phyloP scores from a whole-genome alignment of 176 grass and related monocot species.

The Aegilops umbellulata region DNA sequence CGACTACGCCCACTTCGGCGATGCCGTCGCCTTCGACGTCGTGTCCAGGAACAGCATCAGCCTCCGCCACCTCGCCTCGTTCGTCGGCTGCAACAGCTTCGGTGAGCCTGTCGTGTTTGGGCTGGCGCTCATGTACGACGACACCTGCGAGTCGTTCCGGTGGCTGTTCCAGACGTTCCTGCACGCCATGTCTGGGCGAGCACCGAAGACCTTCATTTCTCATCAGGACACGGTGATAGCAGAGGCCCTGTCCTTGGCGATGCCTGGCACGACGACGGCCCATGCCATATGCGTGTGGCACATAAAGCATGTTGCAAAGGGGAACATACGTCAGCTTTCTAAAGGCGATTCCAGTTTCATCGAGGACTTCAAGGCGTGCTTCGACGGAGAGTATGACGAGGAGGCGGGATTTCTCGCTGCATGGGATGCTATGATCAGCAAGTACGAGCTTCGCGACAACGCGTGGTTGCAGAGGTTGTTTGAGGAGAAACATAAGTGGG shows the following conservation, averaged over 20 bases:
- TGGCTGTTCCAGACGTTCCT: conserved; percentile 71
- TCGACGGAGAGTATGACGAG: conserved; percentile 56
- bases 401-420: conserved; percentile 41
- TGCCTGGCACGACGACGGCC: conserved; percentile 35
- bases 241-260: conserved; percentile 42
- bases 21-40: conserved; percentile 51
- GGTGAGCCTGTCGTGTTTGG: conserved; percentile 55
- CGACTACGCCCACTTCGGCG: conserved; percentile 61
- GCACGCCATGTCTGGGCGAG: conserved; percentile 50
- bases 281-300: conserved; percentile 52
- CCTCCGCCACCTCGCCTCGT: conserved; percentile 48
- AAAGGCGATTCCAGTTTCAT: conserved; percentile 42
- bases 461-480: conserved; percentile 56
- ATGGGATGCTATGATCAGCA: conserved; percentile 64
- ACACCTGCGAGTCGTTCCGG: conserved; percentile 50
- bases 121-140: conserved; percentile 56
- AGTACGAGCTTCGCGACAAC: conserved; percentile 49
- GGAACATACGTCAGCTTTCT: conserved; percentile 37
- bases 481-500: conserved; percentile 72
- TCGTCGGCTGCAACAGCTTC: conserved; percentile 60
- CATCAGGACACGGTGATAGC: conserved; percentile 41
- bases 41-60: conserved; percentile 37
- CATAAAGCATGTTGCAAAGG: conserved; percentile 49
- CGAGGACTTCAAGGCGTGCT: conserved; percentile 64
- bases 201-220: conserved; percentile 47